phyloP scores from a whole-genome alignment of 2,329 filamentous ascomycete genomes.

The Phyllosticta citrichinensis region DNA sequence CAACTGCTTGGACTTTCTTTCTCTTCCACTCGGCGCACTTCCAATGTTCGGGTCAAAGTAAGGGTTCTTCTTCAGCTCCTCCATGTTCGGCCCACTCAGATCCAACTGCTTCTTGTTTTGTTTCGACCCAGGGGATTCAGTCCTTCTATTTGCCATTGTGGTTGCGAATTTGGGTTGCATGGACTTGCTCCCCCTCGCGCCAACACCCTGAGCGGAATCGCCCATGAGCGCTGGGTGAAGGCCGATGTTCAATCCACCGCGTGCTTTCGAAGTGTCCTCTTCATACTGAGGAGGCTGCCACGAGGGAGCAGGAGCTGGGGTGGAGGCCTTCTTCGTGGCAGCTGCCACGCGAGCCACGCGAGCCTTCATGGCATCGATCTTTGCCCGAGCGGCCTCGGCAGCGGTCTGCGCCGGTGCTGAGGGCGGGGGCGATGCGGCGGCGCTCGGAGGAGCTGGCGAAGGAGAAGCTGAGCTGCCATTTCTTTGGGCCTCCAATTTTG shows the following conservation, averaged over 20 bases:
- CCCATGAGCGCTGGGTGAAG: slow-evolving; percentile 64
- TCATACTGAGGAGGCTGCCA: slow-evolving; percentile 36
- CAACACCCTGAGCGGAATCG: slow-evolving; percentile 28
- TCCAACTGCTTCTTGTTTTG: slow-evolving; percentile 42
- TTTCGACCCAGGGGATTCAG: slow-evolving; percentile 35
- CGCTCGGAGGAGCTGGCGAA: slow-evolving; percentile 10
- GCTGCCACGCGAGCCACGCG: neutral
- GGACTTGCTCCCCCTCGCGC: slow-evolving; percentile 32
- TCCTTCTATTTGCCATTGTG: slow-evolving; percentile 44
- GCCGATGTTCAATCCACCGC: slow-evolving; percentile 63
- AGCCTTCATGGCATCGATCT: slow-evolving; percentile 68
- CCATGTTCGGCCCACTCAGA: slow-evolving; percentile 46
- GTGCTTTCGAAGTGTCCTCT: slow-evolving; percentile 40
- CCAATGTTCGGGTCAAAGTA: slow-evolving; percentile 67
- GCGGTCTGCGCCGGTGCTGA: slow-evolving; percentile 12
- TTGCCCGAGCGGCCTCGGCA: slow-evolving; percentile 30
- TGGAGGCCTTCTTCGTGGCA: slow-evolving; percentile 29
- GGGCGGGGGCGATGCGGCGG: slow-evolving; percentile 9
- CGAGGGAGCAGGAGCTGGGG: slow-evolving; percentile 27
- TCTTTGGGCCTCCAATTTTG: slow-evolving; percentile 20
- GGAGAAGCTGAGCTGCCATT: slow-evolving; percentile 11
- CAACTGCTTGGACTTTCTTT: slow-evolving; percentile 63
- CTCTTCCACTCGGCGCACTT: slow-evolving; percentile 46
- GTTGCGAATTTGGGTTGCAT: slow-evolving; percentile 45
- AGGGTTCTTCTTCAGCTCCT: slow-evolving; percentile 59